phyloP scores from a whole-genome alignment of 768 basidiomycete species.

The Boletellus emodensis region DNA sequence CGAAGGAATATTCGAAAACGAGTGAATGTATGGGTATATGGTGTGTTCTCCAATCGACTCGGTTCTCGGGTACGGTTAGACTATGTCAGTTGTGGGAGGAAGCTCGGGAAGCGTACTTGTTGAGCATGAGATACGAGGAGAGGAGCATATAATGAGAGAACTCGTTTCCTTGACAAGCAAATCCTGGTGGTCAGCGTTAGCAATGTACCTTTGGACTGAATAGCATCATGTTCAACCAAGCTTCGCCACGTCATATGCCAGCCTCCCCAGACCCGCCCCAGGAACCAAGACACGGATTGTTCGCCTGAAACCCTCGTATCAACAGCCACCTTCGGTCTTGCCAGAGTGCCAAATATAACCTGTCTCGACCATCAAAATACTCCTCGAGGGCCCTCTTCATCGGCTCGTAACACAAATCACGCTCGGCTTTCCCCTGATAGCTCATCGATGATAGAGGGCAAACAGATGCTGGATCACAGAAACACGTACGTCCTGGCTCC shows the following conservation, averaged over 20 bases:
- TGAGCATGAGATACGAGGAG: constrained; percentile 82
- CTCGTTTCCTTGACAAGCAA: constrained; percentile 90
- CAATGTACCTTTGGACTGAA: not conserved
- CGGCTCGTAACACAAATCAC: constrained; percentile 76
- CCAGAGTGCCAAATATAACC: constrained; percentile 30
- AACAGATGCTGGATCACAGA: not conserved
- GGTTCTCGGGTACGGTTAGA: constrained; percentile 42
- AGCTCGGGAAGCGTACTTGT: constrained; percentile 49
- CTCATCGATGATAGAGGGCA: not conserved
- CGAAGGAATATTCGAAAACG: constrained; percentile 78
- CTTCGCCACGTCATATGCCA: constrained; percentile 84
- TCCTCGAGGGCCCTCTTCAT: constrained; percentile 70
- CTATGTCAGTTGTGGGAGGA: not conserved
- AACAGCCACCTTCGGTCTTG: not conserved
- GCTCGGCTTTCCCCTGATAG: constrained; percentile 65
- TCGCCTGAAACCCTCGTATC: constrained; percentile 31
- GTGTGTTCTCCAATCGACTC: constrained; percentile 62
- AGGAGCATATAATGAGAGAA: constrained; percentile 96
- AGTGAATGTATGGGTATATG: constrained; percentile 88
- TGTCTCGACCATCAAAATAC: constrained; percentile 52
- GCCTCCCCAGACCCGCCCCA: constrained; percentile 82
- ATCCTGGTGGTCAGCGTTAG: constrained; percentile 49
- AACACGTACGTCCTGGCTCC: constrained; percentile 71
- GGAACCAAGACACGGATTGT: constrained; percentile 78
- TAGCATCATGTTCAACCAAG: constrained; percentile 48